Evolutionary conservation across 2,329 filamentous ascomycete species (phyloP), one percentile per base, ranked within the genome.

Genomic region (Tolypocladium amazonense): DNA sequence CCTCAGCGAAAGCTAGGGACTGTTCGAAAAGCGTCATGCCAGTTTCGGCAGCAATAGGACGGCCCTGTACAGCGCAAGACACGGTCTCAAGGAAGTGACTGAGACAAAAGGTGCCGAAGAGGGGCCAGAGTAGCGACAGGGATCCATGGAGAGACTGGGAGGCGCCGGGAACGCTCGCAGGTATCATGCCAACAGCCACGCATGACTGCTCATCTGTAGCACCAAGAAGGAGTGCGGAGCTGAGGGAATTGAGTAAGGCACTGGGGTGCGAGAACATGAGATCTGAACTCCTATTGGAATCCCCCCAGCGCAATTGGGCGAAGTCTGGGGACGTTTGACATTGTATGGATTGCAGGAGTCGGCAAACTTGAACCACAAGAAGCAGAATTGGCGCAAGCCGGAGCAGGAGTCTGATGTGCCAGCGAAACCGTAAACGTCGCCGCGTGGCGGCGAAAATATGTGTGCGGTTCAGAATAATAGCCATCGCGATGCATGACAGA

Each of bases 21-120:
- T 97, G 92, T 71, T 99, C 94, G 68, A 97, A 96, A 2, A 97
- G 83, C 0, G 92, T 96, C 90, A 97, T 96, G 23, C 92, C 92
- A 1, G 91, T 95, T 74, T 97, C 94, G 0, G 90, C 88, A 63
- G 89, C 84, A 0, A 90, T 83, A 2, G 85, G 83, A 2, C 89
- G 85, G 38, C 93, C 93, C 71, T 96, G 91, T 8, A 97, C 81
- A 12, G 93, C 90, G 71, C 91, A 96, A 4, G 88, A 88, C 12
- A 97, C 76, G 0, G 90, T 94, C 73, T 97, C 94, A 25, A 96
- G 77, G 66, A 97, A 93, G 70, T 96, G 90, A 65, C 91, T 92
- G 2, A 89, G 70, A 61, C 84, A 86, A 47, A 87, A 79, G 0
- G 84, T 86, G 47, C 88, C 75, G 66, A 92, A 92, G 11, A 92